phyloP scores from a whole-genome alignment of 352 stramenopile species.

The Phytophthora boehmeriae region DNA sequence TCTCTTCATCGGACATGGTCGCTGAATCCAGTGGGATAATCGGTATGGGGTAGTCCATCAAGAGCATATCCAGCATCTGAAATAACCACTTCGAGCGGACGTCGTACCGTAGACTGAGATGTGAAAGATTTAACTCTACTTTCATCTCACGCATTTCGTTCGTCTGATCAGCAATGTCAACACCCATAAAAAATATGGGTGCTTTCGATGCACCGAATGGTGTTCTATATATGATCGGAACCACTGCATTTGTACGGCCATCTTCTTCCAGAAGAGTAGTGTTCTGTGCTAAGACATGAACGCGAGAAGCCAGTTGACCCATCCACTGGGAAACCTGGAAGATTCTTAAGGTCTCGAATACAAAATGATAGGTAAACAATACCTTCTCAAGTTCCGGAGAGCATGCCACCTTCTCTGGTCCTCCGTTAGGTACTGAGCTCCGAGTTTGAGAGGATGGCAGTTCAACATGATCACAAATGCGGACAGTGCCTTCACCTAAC shows the following conservation, averaged over 20 bases:
- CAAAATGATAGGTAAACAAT: slow-evolving; percentile 75
- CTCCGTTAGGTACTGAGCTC: slow-evolving; percentile 1
- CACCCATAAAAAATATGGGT: slow-evolving; percentile 79
- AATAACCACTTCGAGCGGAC: slow-evolving; percentile 84
- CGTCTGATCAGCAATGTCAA: slow-evolving; percentile 82
- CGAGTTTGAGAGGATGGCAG: slow-evolving; percentile 17
- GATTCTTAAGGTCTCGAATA: slow-evolving; percentile 74
- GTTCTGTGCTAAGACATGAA: slow-evolving; percentile 76
- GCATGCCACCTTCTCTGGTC: neutral
- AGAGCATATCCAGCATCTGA: slow-evolving; percentile 73
- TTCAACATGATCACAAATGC: slow-evolving; percentile 59
- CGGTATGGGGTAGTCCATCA: slow-evolving; percentile 82
- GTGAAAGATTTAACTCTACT: slow-evolving; percentile 84
- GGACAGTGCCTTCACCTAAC: slow-evolving; percentile 62
- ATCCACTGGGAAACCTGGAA: slow-evolving; percentile 91
- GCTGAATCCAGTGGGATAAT: slow-evolving; percentile 87
- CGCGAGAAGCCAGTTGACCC: slow-evolving; percentile 75
- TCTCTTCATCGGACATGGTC: slow-evolving; percentile 62
- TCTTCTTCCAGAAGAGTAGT: slow-evolving; percentile 80
- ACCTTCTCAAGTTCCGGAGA: slow-evolving; percentile 23
- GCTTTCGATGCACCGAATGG: slow-evolving; percentile 76
- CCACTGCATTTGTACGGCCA: slow-evolving; percentile 37
- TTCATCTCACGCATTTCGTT: slow-evolving; percentile 91
- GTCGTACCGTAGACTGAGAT: slow-evolving; percentile 84
- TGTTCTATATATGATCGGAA: slow-evolving; percentile 83